phyloP scores from a whole-genome alignment of 2,329 filamentous ascomycete species.

The Helicocarpus griseus region DNA sequence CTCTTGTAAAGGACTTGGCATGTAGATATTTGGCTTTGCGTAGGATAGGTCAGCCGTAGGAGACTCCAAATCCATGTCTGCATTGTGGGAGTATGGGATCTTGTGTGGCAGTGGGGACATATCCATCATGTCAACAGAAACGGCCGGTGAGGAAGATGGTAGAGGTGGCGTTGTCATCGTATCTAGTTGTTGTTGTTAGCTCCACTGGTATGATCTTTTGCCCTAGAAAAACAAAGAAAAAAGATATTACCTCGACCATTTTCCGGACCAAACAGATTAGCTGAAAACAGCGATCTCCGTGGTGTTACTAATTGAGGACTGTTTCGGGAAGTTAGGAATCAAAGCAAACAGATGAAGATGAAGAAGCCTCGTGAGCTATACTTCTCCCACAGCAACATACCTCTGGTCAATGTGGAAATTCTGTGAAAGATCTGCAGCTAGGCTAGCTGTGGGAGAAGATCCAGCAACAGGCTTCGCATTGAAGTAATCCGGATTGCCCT shows the following conservation, averaged over 20 bases:
- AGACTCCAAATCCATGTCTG: conserved; percentile 58
- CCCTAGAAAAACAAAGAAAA: not conserved
- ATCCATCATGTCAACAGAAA: conserved; percentile 72
- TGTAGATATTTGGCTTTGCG: conserved; percentile 31
- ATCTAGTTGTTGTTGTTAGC: conserved; percentile 44
- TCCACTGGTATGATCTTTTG: conserved; percentile 5
- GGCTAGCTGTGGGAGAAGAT: conserved; percentile 80
- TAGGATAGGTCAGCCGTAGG: conserved; percentile 54
- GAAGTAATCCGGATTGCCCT: conserved; percentile 66
- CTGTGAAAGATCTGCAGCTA: conserved; percentile 89
- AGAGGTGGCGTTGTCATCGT: conserved; percentile 76
- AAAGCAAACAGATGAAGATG: not conserved
- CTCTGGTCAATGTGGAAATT: conserved; percentile 96
- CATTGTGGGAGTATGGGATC: conserved; percentile 50
- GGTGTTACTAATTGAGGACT: conserved; percentile 78
- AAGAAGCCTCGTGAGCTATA: not conserved
- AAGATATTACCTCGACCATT: conserved; percentile 50
- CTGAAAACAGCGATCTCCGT: conserved; percentile 73
- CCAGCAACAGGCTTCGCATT: conserved; percentile 65
- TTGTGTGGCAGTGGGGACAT: conserved; percentile 91
- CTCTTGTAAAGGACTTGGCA: conserved; percentile 31
- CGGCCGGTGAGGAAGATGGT: conserved; percentile 70
- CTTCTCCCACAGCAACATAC: conserved; percentile 44
- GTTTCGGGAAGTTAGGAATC: conserved; percentile 22
- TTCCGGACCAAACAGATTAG: conserved; percentile 53